Base-by-base conservation (phyloP, 106 monocot genomes). In the Allium sativum region DNA sequence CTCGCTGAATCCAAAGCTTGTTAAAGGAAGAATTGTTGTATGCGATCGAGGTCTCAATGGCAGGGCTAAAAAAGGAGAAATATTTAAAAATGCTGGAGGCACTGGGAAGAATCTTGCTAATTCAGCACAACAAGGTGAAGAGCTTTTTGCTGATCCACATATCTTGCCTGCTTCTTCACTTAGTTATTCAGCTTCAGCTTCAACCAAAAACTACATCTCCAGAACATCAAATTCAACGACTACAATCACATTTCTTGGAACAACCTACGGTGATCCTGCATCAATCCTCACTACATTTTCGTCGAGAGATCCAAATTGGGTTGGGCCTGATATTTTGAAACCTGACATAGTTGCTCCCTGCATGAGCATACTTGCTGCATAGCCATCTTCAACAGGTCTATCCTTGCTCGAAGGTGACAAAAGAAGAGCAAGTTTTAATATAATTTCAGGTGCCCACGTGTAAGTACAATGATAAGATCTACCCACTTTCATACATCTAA, bases 301-400 rank as follows among this genome's bases (percentile, higher is more conserved):
- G 3, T 81, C 81, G 0, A 15, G 81, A 52, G 81, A 76, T 18
- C 81, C 81, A 44, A 76, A 44, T 66, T 7, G 31, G 8, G 41
- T 68, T 51, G 51, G 18, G 8, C 73, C 73, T 0, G 73, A 73
- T 14, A 56, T 73, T 65, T 31, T 81, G 43, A 81, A 81, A 42
- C 81, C 81, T 41, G 81, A 81, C 58, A 44, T 81, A 1, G 62
- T 65, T 4, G 77, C 81, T 3, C 81, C 81, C 0, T 76, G 81
- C 31, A 53, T 77, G 50, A 62, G 45, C 61, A 73, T 81, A 13
- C 69, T 81, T 1, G 81, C 76, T 3, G 81, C 77, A 16, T 81
- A 76, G 81, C 68, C 72, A 7, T 65, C 66, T 1, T 10, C 47
- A 0, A 19, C 52, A 48, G 73, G 76, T 59, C 81, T 76, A 7